A percentile compares a stretch with the other conserved stretches of the same genome.
Evolutionary conservation across 2,329 filamentous ascomycete genomes (phyloP).

Genomic region (Metarhizium anisopliae): DNA sequence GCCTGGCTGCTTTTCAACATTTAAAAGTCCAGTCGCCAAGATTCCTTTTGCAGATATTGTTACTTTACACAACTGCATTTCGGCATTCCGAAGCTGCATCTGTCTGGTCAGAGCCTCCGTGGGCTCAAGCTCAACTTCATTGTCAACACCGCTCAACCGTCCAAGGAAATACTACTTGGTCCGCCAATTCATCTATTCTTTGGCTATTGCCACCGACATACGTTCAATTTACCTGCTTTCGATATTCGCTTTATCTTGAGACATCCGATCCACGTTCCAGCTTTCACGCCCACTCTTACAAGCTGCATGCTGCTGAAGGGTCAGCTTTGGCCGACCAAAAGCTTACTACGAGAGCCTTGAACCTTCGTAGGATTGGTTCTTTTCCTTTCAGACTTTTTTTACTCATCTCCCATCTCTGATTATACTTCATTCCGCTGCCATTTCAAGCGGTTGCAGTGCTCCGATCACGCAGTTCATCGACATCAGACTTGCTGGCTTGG

Average conservation of each 20-base stretch:
- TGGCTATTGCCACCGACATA: neutral
- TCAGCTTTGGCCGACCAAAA: neutral
- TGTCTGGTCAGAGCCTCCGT: neutral
- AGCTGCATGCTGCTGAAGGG: neutral
- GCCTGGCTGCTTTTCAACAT: neutral
- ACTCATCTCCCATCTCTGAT: neutral
- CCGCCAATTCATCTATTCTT: neutral
- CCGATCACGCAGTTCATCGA: neutral
- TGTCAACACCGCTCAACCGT: neutral
- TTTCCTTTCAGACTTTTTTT: neutral
- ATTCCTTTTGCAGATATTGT: neutral
- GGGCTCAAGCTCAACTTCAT: neutral
- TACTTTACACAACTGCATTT: neutral
- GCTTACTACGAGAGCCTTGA: neutral
- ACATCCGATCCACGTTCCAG: neutral
- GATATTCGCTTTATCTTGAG: neutral
- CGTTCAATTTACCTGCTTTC: neutral
- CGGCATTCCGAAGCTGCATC: neutral
- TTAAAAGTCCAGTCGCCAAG: neutral
- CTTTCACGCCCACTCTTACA: neutral
- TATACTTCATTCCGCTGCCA: neutral
- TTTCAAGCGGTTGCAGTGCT: too few species aligned
- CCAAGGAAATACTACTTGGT: neutral
- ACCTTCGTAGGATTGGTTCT: neutral
- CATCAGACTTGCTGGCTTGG: neutral